Evolutionary conservation across 1,284 basidiomycete genomes (phyloP).

Genomic region (Bondarzewia mesenterica): DNA sequence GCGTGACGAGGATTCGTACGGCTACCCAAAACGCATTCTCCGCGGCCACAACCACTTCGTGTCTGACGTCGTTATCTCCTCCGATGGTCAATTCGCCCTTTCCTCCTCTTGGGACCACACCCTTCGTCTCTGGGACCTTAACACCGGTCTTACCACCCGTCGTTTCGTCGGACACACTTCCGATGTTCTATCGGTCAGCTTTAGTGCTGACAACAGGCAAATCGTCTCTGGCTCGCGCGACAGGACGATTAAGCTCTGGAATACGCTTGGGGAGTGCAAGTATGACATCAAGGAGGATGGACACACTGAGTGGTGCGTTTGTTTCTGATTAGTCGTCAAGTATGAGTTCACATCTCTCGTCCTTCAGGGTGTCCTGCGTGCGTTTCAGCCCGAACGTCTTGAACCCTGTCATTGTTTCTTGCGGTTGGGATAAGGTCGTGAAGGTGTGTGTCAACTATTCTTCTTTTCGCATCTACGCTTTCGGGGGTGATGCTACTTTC

Average conservation of each 20-base stretch:
- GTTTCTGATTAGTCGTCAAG: not conserved
- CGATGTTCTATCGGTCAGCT: constrained; percentile 96
- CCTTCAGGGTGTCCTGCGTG: constrained; percentile 90
- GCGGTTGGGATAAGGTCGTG: constrained; percentile 99
- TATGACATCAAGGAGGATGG: constrained; percentile 99
- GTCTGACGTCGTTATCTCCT: constrained; percentile 97
- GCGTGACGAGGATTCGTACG: constrained; percentile 89
- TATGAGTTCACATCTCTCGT: constrained; percentile 2
- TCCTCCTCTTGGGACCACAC: constrained; percentile 99
- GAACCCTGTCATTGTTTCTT: constrained; percentile 98
- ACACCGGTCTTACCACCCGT: constrained; percentile 89
- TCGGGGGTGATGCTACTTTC: constrained; percentile 37
- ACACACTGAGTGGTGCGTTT: constrained; percentile 83
- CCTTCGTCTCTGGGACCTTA: constrained; percentile 97
- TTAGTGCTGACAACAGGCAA: constrained; percentile 96
- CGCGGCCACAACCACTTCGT: constrained; percentile 99
- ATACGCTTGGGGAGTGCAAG: constrained; percentile 99
- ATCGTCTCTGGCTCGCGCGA: constrained; percentile 99
- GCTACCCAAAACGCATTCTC: constrained; percentile 95
- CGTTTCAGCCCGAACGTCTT: constrained; percentile 98
- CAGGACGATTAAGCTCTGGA: constrained; percentile 99
- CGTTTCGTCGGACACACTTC: constrained; percentile 98
- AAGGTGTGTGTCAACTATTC: constrained; percentile 63
- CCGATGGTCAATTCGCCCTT: constrained; percentile 98
- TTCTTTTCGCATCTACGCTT: not conserved